Evolutionary conservation across 352 stramenopile genomes (phyloP), one percentile per base, ranked within the genome.

Genomic region (Phytopythium aichiense): DNA sequence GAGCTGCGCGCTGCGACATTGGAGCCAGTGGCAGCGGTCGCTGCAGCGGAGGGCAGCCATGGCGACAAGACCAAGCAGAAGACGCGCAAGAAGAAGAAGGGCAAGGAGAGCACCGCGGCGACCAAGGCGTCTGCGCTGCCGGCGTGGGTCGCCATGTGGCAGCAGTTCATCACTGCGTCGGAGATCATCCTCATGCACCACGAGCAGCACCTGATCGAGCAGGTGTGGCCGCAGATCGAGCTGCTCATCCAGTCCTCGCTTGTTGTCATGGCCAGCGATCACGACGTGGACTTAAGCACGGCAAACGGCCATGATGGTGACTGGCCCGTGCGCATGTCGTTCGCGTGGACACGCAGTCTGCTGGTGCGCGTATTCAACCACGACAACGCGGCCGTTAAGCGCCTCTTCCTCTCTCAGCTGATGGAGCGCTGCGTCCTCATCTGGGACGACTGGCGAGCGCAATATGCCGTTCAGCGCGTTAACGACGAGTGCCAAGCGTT

Each of bases 111-210:
- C 20, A 22, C n/a, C 1, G 48, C 6, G 22, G 0, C 42, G 8
- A 23, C 20, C 20, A 35, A 28, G 23, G 7, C 13, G 48, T 7
- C n/a, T 37, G 7, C 52, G 55, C 7, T 59, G 45, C 28, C 30
- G 0, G 15, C 25, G 20, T 76, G 65, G 68, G 28, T 75, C 20
- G 33, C 58, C 16, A 77, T 65, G 22, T 94, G 86, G 86, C 73
- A 84, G 63, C 86, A 71, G 57, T 94, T 92, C 37, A 60, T 94
- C 43, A 76, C 77, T 1, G 82, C 79, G 4, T 92, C 83, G 1
- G 82, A 94, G 25, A 83, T 94, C 15, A 89, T 94, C 42, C 82
- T 93, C 58, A 84, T 91, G 68, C 84, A 94, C 49, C 84, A 94
- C 40, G 81, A 93, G 54, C 84, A 85, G 58, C 86, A 94, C 52